Evolutionary conservation across 371 early-diverging fungal species (phyloP).

Genomic region (Mortierella sp.): DNA sequence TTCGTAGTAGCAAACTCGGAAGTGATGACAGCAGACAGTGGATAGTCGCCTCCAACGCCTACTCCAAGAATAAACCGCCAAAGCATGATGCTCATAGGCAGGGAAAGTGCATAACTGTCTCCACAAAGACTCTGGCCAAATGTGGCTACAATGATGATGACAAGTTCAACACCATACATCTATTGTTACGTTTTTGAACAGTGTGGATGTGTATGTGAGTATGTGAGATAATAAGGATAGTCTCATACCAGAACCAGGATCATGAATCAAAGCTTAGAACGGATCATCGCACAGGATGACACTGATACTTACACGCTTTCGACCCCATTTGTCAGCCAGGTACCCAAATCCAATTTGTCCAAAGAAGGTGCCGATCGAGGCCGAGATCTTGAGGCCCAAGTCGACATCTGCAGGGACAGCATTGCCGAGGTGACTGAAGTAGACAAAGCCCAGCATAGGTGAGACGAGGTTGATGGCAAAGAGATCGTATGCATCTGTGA

Average conservation of each 20-base stretch:
- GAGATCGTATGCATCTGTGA: slow-evolving; percentile 78
- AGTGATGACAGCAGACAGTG: slow-evolving; percentile 83
- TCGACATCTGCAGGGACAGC: slow-evolving; percentile 69
- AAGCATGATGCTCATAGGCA: slow-evolving; percentile 73
- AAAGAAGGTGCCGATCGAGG: slow-evolving; percentile 80
- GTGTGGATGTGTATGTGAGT: neutral
- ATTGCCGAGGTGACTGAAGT: slow-evolving; percentile 59
- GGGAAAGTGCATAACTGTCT: slow-evolving; percentile 62
- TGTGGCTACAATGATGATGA: slow-evolving; percentile 80
- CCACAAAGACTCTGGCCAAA: slow-evolving; percentile 82
- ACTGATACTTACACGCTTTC: slow-evolving; percentile 71
- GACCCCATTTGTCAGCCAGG: slow-evolving; percentile 82
- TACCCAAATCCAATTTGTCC: slow-evolving; percentile 86
- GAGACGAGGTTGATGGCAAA: slow-evolving; percentile 74
- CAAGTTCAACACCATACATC: slow-evolving; percentile 87
- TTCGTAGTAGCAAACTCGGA: slow-evolving; percentile 84
- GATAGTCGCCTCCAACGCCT: slow-evolving; percentile 87
- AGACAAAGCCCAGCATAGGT: slow-evolving; percentile 79
- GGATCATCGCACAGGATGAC: no score
- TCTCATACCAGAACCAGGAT: no score
- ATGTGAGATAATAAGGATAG: no score
- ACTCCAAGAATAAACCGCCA: slow-evolving; percentile 86
- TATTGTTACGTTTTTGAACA: no score
- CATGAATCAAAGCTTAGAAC: no score
- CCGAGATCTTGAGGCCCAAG: slow-evolving; percentile 77